Base-by-base conservation (phyloP, 371 early-diverging fungal genomes). In the Actinomucor elegans region DNA sequence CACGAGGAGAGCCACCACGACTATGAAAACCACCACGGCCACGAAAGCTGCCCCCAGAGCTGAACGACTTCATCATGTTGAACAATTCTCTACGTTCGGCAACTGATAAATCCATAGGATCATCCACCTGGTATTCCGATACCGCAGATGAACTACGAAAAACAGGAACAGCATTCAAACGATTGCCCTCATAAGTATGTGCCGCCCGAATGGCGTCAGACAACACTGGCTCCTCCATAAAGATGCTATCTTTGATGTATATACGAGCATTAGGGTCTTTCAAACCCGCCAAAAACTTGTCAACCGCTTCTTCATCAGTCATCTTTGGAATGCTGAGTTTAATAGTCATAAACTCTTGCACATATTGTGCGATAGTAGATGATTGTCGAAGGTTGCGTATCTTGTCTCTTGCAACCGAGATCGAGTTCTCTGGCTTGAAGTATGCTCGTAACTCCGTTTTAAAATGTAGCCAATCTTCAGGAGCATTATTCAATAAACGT, bases 281-380 rank as follows among this genome's bases (percentile, higher is more conserved):
- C 12, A 46, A 33, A 21, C 31, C 32, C 8, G 32, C 2, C 18
- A 46, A 21, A 12, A 46, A 46, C 20, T 46, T 46, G 5, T 29
- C 29, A 5, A 42, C 43, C 10, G 43, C 43, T 12, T 42, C 43
- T 12, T 42, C 43, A n/a, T 42, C 43, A 4, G 43, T 42, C 43
- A 8, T 42, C 6, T 15, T 21, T n/a, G 43, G 43, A 26, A 42
- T 26, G 27, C 43, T 27, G 4, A 42, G 28, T 20, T 42, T 23
- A n/a, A 42, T 10, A 2, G 43, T 42, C 27, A 26, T 26, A 28
- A 42, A 42, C 1, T 42, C 43, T 27, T 42, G 43, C 2, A 26
- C 27, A 7, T 42, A 42, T 42, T 42, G 43, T 5, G 43, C 12
- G 2, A 42, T 42, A 2, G 43, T 14, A 23, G 43, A 6, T 6